Percentiles rank a stretch among this genome's conserved stretches.
phyloP scores from a whole-genome alignment of 345 rosid species.

The Garcia nutans region DNA sequence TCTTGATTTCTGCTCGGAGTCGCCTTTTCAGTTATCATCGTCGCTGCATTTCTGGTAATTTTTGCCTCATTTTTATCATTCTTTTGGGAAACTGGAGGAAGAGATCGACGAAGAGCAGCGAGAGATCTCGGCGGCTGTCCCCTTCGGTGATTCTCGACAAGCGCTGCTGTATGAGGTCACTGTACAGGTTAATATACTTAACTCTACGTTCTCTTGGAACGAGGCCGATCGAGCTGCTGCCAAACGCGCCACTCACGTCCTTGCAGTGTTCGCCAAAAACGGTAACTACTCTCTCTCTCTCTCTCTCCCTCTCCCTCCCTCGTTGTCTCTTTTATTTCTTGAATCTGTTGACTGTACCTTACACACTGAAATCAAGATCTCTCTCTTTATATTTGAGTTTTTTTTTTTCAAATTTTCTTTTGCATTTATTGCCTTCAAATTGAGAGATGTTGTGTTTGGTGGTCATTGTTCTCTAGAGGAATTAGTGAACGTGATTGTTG shows the following conservation, averaged over 20 bases:
- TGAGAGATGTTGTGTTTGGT: neutral
- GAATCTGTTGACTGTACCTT: neutral
- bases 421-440: constrained; percentile 5
- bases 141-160: constrained; percentile 59
- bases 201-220: constrained; percentile 73
- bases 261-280: constrained; percentile 95
- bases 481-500: constrained; percentile 90
- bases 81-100: constrained; percentile 67
- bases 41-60: too few relatives aligned
- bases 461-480: constrained; percentile 56
- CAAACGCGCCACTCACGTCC: constrained; percentile 90
- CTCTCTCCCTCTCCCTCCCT: neutral
- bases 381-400: neutral
- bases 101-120: constrained; percentile 48
- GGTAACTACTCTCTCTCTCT: constrained; percentile 38
- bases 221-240: constrained; percentile 94
- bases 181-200: constrained; percentile 70
- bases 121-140: constrained; percentile 45
- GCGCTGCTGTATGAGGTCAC: constrained; percentile 59
- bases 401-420: neutral
- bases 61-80: too few relatives aligned
- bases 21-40: too few relatives aligned
- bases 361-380: neutral
- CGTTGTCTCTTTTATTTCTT: neutral
- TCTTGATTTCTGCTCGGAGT: too few relatives aligned